Evolutionary conservation across 805 yeast genomes (phyloP), one percentile per base, ranked within the genome.

Genomic region (Candida takata): DNA sequence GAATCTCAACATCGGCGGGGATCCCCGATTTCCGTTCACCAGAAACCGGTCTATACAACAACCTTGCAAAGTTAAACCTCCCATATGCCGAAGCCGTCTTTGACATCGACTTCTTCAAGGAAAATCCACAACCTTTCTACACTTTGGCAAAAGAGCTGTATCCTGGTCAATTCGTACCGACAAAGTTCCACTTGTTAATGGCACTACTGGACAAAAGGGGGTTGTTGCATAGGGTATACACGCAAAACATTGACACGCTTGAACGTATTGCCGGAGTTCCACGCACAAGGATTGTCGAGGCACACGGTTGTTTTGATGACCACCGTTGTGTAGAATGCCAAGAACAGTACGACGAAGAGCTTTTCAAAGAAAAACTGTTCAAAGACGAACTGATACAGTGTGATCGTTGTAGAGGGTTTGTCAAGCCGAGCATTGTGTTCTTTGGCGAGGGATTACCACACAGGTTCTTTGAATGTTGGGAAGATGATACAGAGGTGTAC

Each of bases 41-140:
- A 1, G 72, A 76, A 29, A 90, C 97, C 1, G 95, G 95, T 0
- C 69, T 90, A 6, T 90, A 90, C 51, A 74, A 87, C 44, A 90
- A 90, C 54, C 64, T 90, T 34, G 68, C 80, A 15, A 69, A 75
- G 44, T 65, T 88, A 26, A 69, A 84, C 24, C 63, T 90, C 33
- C 97, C 97, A 6, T 87, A 75, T 55, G 92, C 97, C 1, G 98
- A 90, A 54, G 97, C 97, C 0, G 96, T 90, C 2, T 90, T 90
- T 55, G 97, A 88, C 53, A 79, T 90, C 28, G 88, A 79, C 14
- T 90, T 74, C 55, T 85, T 86, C 58, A 62, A 69, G 31, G 66
- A 81, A 37, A 71, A 73, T 35, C 97, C 97, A 0, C 68, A 74
- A 41, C 92, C 97, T 0, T 90, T 90, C 53, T 87, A 84, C 52